Evolutionary conservation across 169 alveolate genomes (phyloP).

Genomic region (Fabrea salina): DNA sequence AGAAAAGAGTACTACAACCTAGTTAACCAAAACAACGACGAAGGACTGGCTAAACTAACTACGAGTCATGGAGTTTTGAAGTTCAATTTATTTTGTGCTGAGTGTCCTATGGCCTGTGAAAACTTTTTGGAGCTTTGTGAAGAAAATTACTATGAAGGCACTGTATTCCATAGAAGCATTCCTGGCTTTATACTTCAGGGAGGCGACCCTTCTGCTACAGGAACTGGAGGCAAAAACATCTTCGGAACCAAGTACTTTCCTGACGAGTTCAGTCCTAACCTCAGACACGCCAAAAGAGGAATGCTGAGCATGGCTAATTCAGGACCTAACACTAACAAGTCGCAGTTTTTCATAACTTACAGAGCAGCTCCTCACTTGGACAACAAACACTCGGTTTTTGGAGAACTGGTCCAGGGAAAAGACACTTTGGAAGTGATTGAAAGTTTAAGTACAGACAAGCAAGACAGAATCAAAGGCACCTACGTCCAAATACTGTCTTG

Average conservation of each 20-base stretch:
- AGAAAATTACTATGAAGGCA: conserved; percentile 58
- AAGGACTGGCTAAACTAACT: conserved; percentile 53
- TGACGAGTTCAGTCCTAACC: conserved; percentile 56
- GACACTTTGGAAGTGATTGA: conserved; percentile 47
- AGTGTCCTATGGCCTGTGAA: conserved; percentile 70
- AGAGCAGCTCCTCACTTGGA: conserved; percentile 55
- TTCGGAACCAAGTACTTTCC: conserved; percentile 51
- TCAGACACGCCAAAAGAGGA: conserved; percentile 56
- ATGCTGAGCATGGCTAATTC: conserved; percentile 68
- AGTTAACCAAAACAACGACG: conserved; percentile 36
- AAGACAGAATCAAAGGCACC: conserved; percentile 30
- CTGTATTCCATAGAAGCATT: conserved; percentile 62
- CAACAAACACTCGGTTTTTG: conserved; percentile 64
- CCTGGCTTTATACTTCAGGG: conserved; percentile 74
- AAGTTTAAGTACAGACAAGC: not conserved
- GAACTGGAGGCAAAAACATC: conserved; percentile 67
- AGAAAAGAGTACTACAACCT: conserved; percentile 48
- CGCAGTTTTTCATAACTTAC: conserved; percentile 63
- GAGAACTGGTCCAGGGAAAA: conserved; percentile 50
- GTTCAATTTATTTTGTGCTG: conserved; percentile 54
- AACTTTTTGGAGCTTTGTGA: conserved; percentile 73
- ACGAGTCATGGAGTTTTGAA: conserved; percentile 59
- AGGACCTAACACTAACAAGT: conserved; percentile 60
- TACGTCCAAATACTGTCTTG: conserved; percentile 43
- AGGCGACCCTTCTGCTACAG: conserved; percentile 78